Evolutionary conservation across 495 filamentous ascomycete species (phyloP), one percentile per base, ranked within the genome.

Genomic region (Aspergillus olivimuriae): DNA sequence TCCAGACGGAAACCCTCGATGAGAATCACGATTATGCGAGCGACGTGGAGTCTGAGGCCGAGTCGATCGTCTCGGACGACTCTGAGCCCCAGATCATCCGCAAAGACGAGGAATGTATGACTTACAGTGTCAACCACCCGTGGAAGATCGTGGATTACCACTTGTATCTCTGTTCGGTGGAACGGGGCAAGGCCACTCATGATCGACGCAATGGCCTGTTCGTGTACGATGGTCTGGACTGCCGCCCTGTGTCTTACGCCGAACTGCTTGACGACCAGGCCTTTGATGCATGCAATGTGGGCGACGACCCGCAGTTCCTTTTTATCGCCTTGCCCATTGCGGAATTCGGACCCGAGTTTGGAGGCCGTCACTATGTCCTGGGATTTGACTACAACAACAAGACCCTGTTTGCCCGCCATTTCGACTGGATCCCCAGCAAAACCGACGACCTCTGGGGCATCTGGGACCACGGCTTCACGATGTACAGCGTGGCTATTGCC

Each of bases 131-230:
- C 19, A 39, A 22, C 18, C 58, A 65, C 30, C 61, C 60, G 12
- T 69, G 60, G 63, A 44, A 54, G 6, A 44, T 64, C 24, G 43
- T 64, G 15, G 65, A 69, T 51, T 67, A 65, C 36, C 46, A 64
- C 17, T 34, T 69, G 16, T 67, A 63, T 39, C 58, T 69, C 4
- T 35, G 46, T 15, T 24, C 40, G 19, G 44, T 58, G 12, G 63
- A 69, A 21, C 33, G 32, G 2, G 45, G 39, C 15, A 49, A 39
- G 31, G 49, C 58, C 18, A 18, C 16, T 9, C 7, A 44, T 10
- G 24, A 24, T 3, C 47, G 61, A 16, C 43, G 45, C 2, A 47
- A 54, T 8, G 37, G 56, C 16, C 50, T 48, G 46, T 51, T 52
- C 34, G 34, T 67, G 11, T 45, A 54, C 11, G 56, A 63, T 21